These are phyloP conservation scores for Triangularia verruculosa DNA, from an alignment of 2,329 filamentous ascomycete species.

Conservation along the genomic window DNA sequence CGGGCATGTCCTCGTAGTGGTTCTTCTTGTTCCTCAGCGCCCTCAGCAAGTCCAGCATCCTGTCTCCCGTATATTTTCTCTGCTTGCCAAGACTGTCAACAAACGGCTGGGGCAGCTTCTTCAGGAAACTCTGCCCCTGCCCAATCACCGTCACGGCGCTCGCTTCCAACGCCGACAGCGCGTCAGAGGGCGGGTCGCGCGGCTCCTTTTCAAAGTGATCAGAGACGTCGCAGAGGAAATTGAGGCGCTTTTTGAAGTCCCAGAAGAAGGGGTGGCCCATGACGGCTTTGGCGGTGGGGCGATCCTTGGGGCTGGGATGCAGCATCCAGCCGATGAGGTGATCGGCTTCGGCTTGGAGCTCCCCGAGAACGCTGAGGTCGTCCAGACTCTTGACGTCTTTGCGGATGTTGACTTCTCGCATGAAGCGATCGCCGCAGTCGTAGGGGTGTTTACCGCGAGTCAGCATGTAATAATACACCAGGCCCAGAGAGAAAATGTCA, in stretches of 20 bases:
- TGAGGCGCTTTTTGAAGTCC: constrained; percentile 79
- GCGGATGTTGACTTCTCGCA: constrained; percentile 95
- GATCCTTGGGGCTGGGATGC: constrained; percentile 48
- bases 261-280: constrained; percentile 97
- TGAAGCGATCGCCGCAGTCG: constrained; percentile 89
- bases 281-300: constrained; percentile 73
- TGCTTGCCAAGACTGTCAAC: constrained; percentile 90
- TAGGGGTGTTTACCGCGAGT: constrained; percentile 91
- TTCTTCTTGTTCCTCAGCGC: constrained; percentile 95
- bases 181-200: constrained; percentile 72
- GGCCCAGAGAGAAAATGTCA: constrained; percentile 93
- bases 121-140: constrained; percentile 70
- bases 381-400: constrained; percentile 76
- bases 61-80: constrained; percentile 84
- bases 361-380: constrained; percentile 71
- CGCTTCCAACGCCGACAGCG: constrained; percentile 59
- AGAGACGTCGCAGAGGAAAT: constrained; percentile 92
- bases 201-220: constrained; percentile 95
- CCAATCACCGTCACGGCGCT: constrained; percentile 50
- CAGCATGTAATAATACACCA: constrained; percentile 99
- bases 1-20: constrained; percentile 95
- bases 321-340: constrained; percentile 84
- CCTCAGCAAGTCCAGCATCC: constrained; percentile 80
- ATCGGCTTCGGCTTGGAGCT: constrained; percentile 81
- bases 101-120: constrained; percentile 72